phyloP scores from a whole-genome alignment of 148 eudicot species.

The Rhododendron henanense region DNA sequence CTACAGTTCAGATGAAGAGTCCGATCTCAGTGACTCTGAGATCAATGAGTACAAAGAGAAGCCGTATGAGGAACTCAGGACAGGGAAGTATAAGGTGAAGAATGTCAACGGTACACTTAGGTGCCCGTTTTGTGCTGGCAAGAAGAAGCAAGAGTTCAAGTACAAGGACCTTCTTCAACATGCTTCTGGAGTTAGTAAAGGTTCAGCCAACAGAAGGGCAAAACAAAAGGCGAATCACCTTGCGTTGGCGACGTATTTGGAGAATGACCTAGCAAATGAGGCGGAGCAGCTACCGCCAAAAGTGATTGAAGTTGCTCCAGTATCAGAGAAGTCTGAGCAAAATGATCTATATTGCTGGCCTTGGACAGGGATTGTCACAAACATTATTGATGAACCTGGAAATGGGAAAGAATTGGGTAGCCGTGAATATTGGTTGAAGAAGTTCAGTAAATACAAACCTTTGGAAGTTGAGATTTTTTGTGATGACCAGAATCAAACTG shows the following conservation, averaged over 20 bases:
- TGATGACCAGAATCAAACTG: constrained; percentile 30
- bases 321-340: constrained; percentile 21
- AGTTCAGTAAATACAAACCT: constrained; percentile 48
- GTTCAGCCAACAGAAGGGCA: constrained; percentile 54
- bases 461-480: constrained; percentile 36
- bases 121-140: constrained; percentile 89
- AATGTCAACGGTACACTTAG: constrained; percentile 56
- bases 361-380: constrained; percentile 65
- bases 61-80: constrained; percentile 53
- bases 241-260: constrained; percentile 56
- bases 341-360: constrained; percentile 62
- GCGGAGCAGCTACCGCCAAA: constrained; percentile 18
- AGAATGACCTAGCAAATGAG: constrained; percentile 38
- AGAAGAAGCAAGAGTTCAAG: constrained; percentile 85
- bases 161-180: constrained; percentile 75
- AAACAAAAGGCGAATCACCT: constrained; percentile 71
- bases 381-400: constrained; percentile 34
- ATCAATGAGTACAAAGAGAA: constrained; percentile 66
- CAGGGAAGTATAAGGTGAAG: constrained; percentile 52
- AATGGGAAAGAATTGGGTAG: constrained; percentile 28
- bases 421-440: constrained; percentile 43
- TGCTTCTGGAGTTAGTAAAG: constrained; percentile 71
- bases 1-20: constrained; percentile 60
- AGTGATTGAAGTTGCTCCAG: constrained; percentile 26
- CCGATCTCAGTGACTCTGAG: constrained; percentile 89